Percentiles rank a stretch among this genome's conserved stretches.
phyloP scores from a whole-genome alignment of 1,284 basidiomycete genomes.

The Abortiporus biennis region DNA sequence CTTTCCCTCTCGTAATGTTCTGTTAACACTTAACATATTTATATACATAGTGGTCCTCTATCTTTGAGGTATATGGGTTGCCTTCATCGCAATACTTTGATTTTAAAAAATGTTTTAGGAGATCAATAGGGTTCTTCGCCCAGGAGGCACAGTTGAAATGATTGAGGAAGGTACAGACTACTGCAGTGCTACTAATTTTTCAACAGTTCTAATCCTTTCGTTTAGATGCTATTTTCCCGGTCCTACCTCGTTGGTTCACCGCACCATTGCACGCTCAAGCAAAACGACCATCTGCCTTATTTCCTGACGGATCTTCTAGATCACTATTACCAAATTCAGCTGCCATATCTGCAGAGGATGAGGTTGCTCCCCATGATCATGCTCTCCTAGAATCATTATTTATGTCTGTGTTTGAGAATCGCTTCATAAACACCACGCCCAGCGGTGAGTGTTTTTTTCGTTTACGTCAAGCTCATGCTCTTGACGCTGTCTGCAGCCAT shows the following conservation, averaged over 20 bases:
- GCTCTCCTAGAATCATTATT: conserved; percentile 28
- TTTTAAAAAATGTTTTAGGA: conserved; percentile 39
- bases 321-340: conserved; percentile 9
- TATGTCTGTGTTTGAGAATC: conserved; percentile 26
- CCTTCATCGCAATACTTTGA: not conserved
- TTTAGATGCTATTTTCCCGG: conserved; percentile 30
- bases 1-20: not conserved
- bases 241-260: conserved; percentile 31
- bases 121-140: conserved; percentile 58
- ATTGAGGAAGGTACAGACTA: conserved; percentile 58
- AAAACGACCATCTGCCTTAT: conserved; percentile 15
- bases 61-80: conserved; percentile 52
- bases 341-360: conserved; percentile 11
- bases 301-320: conserved; percentile 15
- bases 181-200: not conserved
- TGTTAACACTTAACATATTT: conserved; percentile 8
- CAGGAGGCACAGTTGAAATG: conserved; percentile 64
- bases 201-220: conserved; percentile 16
- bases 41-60: conserved; percentile 49
- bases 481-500: conserved; percentile 37
- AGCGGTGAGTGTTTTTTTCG: conserved; percentile 18
- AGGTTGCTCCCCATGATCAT: conserved; percentile 26
- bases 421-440: conserved; percentile 30
- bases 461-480: not conserved
- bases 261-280: conserved; percentile 24